These are phyloP conservation scores for Thinopyrum elongatum DNA, from an alignment of 176 grass and related monocot genomes.

Conservation along the genomic window DNA sequence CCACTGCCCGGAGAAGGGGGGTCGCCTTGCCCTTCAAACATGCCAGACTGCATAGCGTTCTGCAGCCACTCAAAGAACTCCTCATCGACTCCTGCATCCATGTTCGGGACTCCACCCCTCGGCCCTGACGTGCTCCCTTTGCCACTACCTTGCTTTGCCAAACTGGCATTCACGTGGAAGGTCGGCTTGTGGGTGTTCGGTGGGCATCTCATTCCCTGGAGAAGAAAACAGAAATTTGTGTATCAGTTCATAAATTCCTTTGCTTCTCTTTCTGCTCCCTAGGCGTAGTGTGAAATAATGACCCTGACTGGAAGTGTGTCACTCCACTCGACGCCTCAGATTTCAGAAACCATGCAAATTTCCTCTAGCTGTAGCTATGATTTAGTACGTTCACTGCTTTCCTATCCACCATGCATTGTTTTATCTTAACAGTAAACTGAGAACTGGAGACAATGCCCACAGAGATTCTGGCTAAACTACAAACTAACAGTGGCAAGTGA, in stretches of 20 bases:
- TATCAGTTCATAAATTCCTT: neutral
- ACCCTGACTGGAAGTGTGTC: neutral
- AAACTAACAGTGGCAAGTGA: neutral
- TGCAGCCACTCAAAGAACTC: constrained; percentile 97
- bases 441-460: neutral
- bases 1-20: constrained; percentile 45
- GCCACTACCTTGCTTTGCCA: constrained; percentile 65
- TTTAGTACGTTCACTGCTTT: neutral
- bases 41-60: constrained; percentile 76
- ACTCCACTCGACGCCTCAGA: neutral
- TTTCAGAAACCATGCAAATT: neutral
- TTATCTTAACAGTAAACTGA: neutral
- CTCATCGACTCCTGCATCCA: constrained; percentile 65
- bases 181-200: constrained; percentile 91
- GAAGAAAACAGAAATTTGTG: constrained; percentile 13
- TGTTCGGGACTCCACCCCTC: constrained; percentile 44
- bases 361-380: neutral
- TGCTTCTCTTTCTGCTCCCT: neutral
- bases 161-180: constrained; percentile 83
- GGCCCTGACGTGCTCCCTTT: constrained; percentile 55
- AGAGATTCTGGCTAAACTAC: neutral
- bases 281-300: neutral
- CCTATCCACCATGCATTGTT: neutral
- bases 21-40: constrained; percentile 62
- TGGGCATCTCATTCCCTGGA: constrained; percentile 86